phyloP scores from a whole-genome alignment of 106 monocot species.

The Platanthera zijinensis region DNA sequence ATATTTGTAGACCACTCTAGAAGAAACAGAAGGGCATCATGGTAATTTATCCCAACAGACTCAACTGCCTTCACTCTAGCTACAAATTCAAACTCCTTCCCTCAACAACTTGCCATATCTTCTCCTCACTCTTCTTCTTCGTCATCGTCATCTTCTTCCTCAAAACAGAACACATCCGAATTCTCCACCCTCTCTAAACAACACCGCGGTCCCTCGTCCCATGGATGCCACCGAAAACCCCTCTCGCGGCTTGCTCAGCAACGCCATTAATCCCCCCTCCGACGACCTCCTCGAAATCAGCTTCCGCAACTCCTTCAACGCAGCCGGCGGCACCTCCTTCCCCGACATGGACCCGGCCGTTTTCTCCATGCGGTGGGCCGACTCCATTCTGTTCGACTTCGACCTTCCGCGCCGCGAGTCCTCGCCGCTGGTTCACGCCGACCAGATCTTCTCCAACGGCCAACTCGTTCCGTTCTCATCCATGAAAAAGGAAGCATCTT shows the following conservation, averaged over 20 bases:
- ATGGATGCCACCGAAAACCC: slow-evolving; percentile 50
- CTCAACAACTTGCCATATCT: neutral
- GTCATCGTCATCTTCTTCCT: neutral
- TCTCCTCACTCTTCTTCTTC: neutral
- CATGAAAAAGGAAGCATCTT: neutral
- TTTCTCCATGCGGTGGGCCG: slow-evolving; percentile 21
- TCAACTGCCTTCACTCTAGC: neutral
- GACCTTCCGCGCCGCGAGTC: neutral
- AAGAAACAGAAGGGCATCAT: neutral
- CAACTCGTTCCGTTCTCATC: neutral
- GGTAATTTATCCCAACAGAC: neutral
- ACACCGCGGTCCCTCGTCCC: neutral
- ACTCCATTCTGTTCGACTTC: neutral
- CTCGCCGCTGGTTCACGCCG: neutral
- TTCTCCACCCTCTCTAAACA: too few species aligned
- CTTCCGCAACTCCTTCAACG: neutral
- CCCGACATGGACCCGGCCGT: slow-evolving; percentile 45
- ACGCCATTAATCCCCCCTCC: slow-evolving; percentile 17
- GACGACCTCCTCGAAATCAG: slow-evolving; percentile 11
- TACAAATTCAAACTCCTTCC: neutral
- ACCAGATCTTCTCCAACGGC: slow-evolving; percentile 6
- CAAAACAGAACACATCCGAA: too few species aligned
- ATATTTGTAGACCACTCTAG: neutral
- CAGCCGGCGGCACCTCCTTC: slow-evolving; percentile 15
- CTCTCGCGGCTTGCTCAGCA: slow-evolving; percentile 36